Evolutionary conservation across 768 basidiomycete species (phyloP).

Genomic region (Sporobolomyces pararoseus): DNA sequence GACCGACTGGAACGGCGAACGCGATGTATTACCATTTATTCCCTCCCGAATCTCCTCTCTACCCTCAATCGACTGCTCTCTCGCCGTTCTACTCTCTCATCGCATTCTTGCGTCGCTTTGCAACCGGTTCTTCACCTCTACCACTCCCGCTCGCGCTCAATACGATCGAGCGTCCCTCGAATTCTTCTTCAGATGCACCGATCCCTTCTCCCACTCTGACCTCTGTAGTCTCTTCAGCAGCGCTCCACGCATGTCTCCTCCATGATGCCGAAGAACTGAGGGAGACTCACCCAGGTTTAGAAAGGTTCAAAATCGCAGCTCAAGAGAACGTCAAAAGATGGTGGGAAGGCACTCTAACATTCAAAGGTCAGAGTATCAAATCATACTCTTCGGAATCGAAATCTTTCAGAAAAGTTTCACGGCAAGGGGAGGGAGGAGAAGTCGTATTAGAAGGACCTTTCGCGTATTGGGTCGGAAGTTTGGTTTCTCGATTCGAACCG

Average conservation of each 20-base stretch:
- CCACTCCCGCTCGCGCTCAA: conserved; percentile 52
- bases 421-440: conserved; percentile 42
- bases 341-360: conserved; percentile 61
- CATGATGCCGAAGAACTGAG: conserved; percentile 66
- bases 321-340: conserved; percentile 67
- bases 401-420: too few relatives aligned
- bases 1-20: conserved; percentile 85
- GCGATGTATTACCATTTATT: conserved; percentile 79
- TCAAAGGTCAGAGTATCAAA: too few relatives aligned
- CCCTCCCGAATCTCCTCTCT: conserved; percentile 51
- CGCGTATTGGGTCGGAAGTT: conserved; percentile 76
- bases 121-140: conserved; percentile 58
- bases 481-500: conserved; percentile 81
- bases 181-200: conserved; percentile 44
- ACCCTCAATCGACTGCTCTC: not conserved
- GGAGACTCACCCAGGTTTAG: conserved; percentile 65
- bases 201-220: conserved; percentile 52
- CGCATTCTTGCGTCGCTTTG: conserved; percentile 51
- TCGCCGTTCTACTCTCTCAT: conserved; percentile 24
- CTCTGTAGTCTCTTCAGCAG: conserved; percentile 79
- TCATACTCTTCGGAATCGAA: too few relatives aligned
- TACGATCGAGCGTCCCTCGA: conserved; percentile 47
- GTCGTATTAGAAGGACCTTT: conserved; percentile 65
- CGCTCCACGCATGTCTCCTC: conserved; percentile 79
- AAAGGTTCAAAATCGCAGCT: conserved; percentile 84